Conservation (phyloP, 176 grass and related monocot genomes). For the Paspalum vaginatum region DNA sequence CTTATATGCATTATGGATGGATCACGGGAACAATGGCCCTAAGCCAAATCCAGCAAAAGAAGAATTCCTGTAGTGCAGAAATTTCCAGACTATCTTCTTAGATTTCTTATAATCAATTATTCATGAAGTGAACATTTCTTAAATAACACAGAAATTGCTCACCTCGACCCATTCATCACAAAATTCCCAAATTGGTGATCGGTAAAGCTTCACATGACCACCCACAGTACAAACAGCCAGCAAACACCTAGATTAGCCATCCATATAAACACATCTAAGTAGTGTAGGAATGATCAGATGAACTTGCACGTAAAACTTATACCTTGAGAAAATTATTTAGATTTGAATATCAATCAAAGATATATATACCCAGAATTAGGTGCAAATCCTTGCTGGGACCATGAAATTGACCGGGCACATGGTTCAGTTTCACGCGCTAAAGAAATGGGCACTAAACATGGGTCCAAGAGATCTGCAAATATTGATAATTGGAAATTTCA, state of each 20-base stretch:
- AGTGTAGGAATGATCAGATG: not conserved
- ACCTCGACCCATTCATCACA: constrained; percentile 85
- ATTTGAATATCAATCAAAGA: not conserved
- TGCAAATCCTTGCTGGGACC: constrained; percentile 85
- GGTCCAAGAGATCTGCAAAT: constrained; percentile 73
- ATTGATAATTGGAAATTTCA: constrained; percentile 30
- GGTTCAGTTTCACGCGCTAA: constrained; percentile 69
- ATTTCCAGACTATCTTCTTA: constrained; percentile 31
- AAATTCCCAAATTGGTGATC: constrained; percentile 69
- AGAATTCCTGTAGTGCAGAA: constrained; percentile 13
- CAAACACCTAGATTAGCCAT: constrained; percentile 62
- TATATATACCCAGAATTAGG: constrained; percentile 66
- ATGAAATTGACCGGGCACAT: constrained; percentile 79
- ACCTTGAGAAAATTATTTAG: not conserved
- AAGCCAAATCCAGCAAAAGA: constrained; percentile 5
- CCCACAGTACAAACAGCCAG: constrained; percentile 68
- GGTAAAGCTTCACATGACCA: constrained; percentile 84
- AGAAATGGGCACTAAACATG: constrained; percentile 73
- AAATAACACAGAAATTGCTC: constrained; percentile 12
- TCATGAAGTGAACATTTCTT: constrained; percentile 16
- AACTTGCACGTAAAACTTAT: not conserved
- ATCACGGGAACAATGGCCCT: constrained; percentile 8
- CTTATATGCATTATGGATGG: constrained; percentile 1
- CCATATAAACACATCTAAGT: constrained; percentile 26
- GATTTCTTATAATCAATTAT: not conserved